Base-by-base conservation (phyloP, 225 moss, liverwort and hornwort genomes). In the Climacium dendroides region DNA sequence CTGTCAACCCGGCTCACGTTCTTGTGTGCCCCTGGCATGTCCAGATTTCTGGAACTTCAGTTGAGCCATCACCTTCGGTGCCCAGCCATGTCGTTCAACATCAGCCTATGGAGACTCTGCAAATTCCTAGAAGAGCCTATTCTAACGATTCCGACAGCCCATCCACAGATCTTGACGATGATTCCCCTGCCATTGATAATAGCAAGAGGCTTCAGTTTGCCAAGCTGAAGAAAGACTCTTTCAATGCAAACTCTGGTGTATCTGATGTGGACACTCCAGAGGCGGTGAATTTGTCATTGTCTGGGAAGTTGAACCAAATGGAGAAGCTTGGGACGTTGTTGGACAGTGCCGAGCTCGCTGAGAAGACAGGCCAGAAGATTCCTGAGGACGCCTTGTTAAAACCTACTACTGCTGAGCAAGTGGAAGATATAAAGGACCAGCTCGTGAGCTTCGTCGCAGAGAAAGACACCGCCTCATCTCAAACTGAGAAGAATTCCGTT, bases 91-190 rank as follows among this genome's bases (percentile, higher is more conserved):
- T 71, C 62, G 18, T 85, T 60, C 32, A 5, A 22, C 89, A 89
- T 37, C 86, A 78, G 58, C 84, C 91, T 19, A 19, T 88, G 85
- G 69, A 66, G 47, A 54, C 50, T 26, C 79, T 85, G 20, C 70
- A 63, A 39, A 86, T 93, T n/a, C 90, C 93, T 15, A 15, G 14
- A 10, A 53, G 63, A 86, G 19, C 11, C 37, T 10, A 29, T 41
- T 59, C 70, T 15, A 60, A 26, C n/a, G 53, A 35, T 23, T 12
- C 35, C 50, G 87, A 62, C 11, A 89, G 91, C 80, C 87, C 94
- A 23, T 24, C 34, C 10, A 92, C 87, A 32, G 91, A 90, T n/a
- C 59, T 94, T 11, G 91, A 91, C 59, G 92, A 92, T 39, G 89
- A 83, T 6, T 71, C 89, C 19, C 69, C 83, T 16, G 85, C 61